Percentiles rank a stretch among this genome's conserved stretches.
phyloP scores from a whole-genome alignment of 257 asterid species.

The Buddleja alternifolia region DNA sequence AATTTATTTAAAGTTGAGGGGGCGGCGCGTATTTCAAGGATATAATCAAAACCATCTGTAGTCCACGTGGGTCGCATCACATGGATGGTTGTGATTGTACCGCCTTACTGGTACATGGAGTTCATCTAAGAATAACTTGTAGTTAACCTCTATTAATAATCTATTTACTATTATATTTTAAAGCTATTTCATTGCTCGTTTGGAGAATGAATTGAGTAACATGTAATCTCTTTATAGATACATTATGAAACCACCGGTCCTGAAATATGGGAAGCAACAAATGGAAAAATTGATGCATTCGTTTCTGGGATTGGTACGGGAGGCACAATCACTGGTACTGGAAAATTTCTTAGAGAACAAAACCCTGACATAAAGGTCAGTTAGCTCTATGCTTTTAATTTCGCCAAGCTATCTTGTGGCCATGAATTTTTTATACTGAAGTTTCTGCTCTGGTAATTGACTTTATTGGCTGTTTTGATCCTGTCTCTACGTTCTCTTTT shows the following conservation, averaged over 20 bases:
- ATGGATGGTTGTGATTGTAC: too few species aligned
- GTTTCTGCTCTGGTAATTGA: neutral
- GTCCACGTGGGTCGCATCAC: too few species aligned
- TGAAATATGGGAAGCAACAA: conserved; percentile 73
- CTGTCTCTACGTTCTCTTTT: neutral
- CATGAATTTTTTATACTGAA: neutral
- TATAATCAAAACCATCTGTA: too few species aligned
- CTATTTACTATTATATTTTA: too few species aligned
- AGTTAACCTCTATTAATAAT: too few species aligned
- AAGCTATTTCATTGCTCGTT: neutral
- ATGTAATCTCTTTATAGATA: conserved; percentile 40
- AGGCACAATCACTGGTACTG: conserved; percentile 76
- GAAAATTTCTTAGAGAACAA: conserved; percentile 69
- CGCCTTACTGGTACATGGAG: too few species aligned
- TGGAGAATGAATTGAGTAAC: neutral
- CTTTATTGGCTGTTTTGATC: neutral
- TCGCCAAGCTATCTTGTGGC: neutral
- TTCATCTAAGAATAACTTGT: too few species aligned
- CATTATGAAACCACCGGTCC: conserved; percentile 96
- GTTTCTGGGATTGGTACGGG: conserved; percentile 86
- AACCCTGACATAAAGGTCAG: conserved; percentile 67
- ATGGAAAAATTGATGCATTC: conserved; percentile 61
- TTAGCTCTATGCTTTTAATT: conserved; percentile 14
- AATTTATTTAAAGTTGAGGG: too few species aligned
- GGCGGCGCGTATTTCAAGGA: too few species aligned